Percentiles rank a stretch among this genome's conserved stretches.
phyloP scores from a whole-genome alignment of 177 flowering plant genomes.

The Vitis hybrid region DNA sequence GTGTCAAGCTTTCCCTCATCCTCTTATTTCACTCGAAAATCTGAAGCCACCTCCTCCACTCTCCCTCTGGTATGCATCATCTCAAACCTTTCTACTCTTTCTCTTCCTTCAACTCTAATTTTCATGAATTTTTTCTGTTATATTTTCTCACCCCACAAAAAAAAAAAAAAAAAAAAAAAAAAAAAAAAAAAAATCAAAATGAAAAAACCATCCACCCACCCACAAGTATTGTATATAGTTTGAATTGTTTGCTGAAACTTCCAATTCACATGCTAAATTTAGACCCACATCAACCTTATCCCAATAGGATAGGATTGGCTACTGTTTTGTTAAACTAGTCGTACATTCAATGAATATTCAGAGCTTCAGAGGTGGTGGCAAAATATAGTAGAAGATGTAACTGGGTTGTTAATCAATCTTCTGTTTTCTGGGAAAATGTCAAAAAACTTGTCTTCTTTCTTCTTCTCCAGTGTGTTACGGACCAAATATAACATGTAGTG shows the following conservation, averaged over 20 bases:
- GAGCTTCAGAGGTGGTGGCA: too few relatives aligned
- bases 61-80: constrained; percentile 13
- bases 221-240: too few relatives aligned
- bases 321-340: not conserved
- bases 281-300: too few relatives aligned
- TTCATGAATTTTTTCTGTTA: not conserved
- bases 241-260: too few relatives aligned
- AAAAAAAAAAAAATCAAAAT: too few relatives aligned
- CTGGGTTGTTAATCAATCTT: not conserved
- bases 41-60: constrained; percentile 7
- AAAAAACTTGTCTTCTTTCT: too few relatives aligned
- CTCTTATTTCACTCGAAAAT: constrained; percentile 22
- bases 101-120: not conserved
- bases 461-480: too few relatives aligned
- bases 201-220: not conserved
- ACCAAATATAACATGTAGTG: not conserved
- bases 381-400: not conserved
- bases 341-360: too few relatives aligned
- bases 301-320: not conserved
- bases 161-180: too few relatives aligned
- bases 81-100: not conserved
- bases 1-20: constrained; percentile 26
- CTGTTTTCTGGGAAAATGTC: not conserved
- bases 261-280: too few relatives aligned
- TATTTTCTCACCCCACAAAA: not conserved